A percentile compares a stretch with the other conserved stretches of the same genome.
Evolutionary conservation across 2,329 filamentous ascomycete species (phyloP).

Genomic region (Penicillium oxalicum): DNA sequence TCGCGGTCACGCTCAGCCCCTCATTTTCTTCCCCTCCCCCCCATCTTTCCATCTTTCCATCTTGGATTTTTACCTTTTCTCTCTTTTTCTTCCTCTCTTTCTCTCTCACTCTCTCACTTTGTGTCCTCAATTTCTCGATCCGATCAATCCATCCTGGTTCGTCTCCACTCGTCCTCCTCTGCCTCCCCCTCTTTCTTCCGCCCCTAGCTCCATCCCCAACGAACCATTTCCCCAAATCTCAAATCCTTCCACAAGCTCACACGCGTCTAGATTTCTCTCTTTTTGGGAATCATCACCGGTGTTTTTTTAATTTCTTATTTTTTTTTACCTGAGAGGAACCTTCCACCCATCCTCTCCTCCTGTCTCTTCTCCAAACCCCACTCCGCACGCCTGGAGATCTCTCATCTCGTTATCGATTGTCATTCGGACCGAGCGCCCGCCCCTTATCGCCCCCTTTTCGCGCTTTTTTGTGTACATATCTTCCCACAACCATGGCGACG

Average conservation of each 20-base stretch:
- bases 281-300: too few species aligned
- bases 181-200: too few species aligned
- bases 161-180: conserved; percentile 10
- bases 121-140: neutral
- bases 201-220: conserved; percentile 1
- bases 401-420: conserved; percentile 7
- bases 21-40: neutral
- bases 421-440: conserved; percentile 3
- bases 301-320: too few species aligned
- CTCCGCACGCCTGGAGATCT: neutral
- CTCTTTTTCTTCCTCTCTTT: conserved; percentile 1
- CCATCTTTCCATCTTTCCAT: neutral
- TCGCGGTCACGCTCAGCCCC: too few species aligned
- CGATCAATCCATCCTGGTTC: conserved; percentile 6
- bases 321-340: too few species aligned
- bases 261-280: too few species aligned
- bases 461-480: conserved; percentile 15
- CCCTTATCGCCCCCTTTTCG: conserved; percentile 11
- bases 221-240: neutral
- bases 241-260: too few species aligned
- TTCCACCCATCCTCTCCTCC: neutral
- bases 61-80: conserved; percentile 1
- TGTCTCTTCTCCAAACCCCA: neutral
- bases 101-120: neutral
- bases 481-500: conserved; percentile 57